phyloP scores from a whole-genome alignment of 768 basidiomycete genomes.

The Flagelloscypha sp. region DNA sequence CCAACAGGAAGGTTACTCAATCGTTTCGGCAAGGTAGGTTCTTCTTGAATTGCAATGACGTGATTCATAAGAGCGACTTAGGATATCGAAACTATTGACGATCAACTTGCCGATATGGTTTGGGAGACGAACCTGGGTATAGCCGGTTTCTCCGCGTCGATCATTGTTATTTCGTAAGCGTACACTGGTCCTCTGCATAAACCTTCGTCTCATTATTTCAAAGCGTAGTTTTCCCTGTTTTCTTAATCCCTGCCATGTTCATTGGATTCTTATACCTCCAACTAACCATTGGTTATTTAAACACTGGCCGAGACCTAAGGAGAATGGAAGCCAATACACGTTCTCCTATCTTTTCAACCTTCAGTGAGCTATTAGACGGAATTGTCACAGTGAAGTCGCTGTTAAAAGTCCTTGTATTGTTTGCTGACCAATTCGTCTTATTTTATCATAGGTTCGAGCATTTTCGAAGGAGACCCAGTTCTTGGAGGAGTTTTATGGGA shows the following conservation, averaged over 20 bases:
- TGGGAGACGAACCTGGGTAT: slow-evolving; percentile 44
- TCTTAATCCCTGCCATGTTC: slow-evolving; percentile 40
- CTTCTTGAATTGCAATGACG: slow-evolving; percentile 6
- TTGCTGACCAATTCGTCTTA: no score
- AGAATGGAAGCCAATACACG: slow-evolving; percentile 48
- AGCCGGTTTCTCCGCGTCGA: slow-evolving; percentile 41
- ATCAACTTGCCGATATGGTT: slow-evolving; percentile 30
- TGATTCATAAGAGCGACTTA: slow-evolving; percentile 17
- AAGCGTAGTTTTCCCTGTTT: slow-evolving; percentile 37
- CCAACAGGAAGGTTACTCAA: slow-evolving; percentile 44
- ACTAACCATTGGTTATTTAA: slow-evolving; percentile 30
- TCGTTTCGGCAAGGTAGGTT: slow-evolving; percentile 32
- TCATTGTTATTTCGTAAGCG: slow-evolving; percentile 33
- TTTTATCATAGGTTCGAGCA: no score
- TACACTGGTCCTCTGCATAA: neutral
- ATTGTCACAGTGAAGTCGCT: no score
- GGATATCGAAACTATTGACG: slow-evolving; percentile 48
- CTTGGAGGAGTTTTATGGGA: slow-evolving; percentile 34
- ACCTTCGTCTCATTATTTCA: slow-evolving; percentile 11
- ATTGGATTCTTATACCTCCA: slow-evolving; percentile 37
- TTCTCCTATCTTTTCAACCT: slow-evolving; percentile 37
- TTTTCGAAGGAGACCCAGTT: slow-evolving; percentile 44
- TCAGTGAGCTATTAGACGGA: slow-evolving; percentile 41
- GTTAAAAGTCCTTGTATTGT: no score
- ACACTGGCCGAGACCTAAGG: slow-evolving; percentile 40